Percentiles rank a stretch among this genome's conserved stretches.
Conservation (phyloP, 805 yeast species). For the Kregervanrija delftensis region DNA sequence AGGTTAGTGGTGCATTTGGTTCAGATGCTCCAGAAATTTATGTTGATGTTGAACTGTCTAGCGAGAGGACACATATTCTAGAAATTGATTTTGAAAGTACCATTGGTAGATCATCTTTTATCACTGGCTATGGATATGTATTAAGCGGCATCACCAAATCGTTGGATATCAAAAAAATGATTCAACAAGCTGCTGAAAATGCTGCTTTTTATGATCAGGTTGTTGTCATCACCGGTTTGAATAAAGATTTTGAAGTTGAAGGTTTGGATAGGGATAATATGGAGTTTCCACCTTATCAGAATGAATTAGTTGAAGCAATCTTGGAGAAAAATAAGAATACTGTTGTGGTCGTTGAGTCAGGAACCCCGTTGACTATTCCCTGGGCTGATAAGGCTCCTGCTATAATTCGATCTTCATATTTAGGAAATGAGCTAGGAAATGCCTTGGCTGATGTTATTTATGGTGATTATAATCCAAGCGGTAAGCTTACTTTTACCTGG, state of each 20-base stretch:
- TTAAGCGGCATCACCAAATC: background rate
- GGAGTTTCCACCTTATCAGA: constrained; percentile 31
- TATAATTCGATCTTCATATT: constrained; percentile 31
- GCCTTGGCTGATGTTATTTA: constrained; percentile 37
- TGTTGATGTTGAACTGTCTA: constrained; percentile 4
- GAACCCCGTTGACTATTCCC: constrained; percentile 35
- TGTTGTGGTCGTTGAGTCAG: constrained; percentile 33
- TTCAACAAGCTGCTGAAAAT: constrained; percentile 25
- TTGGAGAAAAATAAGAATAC: constrained; percentile 29
- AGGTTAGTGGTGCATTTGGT: constrained; percentile 32
- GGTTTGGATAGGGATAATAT: constrained; percentile 33
- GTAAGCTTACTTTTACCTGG: constrained; percentile 35
- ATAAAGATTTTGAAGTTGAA: constrained; percentile 36
- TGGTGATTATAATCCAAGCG: constrained; percentile 38
- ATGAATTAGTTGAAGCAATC: constrained; percentile 28
- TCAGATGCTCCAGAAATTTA: constrained; percentile 22
- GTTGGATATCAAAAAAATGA: constrained; percentile 1
- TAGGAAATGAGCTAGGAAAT: constrained; percentile 36
- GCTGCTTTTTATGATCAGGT: constrained; percentile 31
- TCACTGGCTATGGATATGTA: background rate
- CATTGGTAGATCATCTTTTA: background rate
- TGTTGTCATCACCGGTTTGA: constrained; percentile 29
- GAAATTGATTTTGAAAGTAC: background rate
- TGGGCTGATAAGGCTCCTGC: constrained; percentile 31
- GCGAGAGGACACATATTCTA: background rate